phyloP scores from a whole-genome alignment of 108 stramenopile species.

The Cyclotella sp. region DNA sequence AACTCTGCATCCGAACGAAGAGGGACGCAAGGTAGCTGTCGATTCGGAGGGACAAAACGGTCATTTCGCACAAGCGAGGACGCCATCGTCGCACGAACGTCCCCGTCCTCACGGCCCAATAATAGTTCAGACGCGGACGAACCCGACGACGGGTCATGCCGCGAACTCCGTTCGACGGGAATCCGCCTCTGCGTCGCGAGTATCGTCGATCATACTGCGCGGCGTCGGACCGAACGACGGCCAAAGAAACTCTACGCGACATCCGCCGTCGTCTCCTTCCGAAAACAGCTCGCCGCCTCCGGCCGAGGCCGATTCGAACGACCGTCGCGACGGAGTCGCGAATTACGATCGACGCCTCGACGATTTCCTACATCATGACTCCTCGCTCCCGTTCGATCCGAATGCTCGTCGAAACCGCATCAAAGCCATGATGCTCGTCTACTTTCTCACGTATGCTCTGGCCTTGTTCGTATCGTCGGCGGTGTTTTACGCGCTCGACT shows the following conservation, averaged over 20 bases:
- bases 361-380: background rate
- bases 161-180: background rate
- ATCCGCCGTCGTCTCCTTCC: background rate
- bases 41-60: background rate
- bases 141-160: background rate
- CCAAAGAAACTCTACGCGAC: no score
- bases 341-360: background rate
- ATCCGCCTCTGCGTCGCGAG: background rate
- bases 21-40: background rate
- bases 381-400: no score
- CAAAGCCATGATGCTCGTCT: background rate
- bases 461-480: background rate
- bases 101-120: background rate
- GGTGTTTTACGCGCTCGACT: constrained; percentile 18
- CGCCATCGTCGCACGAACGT: background rate
- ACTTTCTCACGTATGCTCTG: background rate
- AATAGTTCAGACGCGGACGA: background rate
- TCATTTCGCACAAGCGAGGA: background rate
- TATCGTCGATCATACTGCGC: background rate
- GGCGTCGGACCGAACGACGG: background rate
- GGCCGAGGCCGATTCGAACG: background rate
- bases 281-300: background rate
- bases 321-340: background rate
- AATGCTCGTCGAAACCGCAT: background rate
- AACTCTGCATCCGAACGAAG: background rate